Evolutionary conservation across 1,139 yeast genomes (phyloP), one percentile per base, ranked within the genome.

Genomic region (Spathaspora sp.): DNA sequence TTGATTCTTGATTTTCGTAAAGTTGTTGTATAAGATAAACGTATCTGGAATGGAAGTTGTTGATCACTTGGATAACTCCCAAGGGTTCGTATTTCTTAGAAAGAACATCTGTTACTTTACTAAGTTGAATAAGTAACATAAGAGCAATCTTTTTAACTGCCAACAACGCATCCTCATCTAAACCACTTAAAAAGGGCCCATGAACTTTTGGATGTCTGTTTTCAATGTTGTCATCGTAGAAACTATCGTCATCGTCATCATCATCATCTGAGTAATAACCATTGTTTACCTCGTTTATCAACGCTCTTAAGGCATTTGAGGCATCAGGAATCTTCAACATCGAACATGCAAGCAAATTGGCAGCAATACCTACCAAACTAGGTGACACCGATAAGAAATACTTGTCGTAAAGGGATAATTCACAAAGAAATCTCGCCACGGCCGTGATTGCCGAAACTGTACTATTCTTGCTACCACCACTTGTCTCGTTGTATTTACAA

Each of bases 341-440:
- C 45, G 86, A 81, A 53, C 89, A 80, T 11, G 97, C 89, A 54
- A 91, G 65, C 44, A 85, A 63, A 56, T 85, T 82, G 24, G 93
- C 86, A 1, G 95, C 75, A 20, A 81, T 68, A 7, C 96, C 86
- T 25, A 89, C 74, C 42, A 80, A 60, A 1, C 90, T 81, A 0
- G 90, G 72, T 15, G 84, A 76, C 49, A 79, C 76, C 38, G 78
- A 74, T 45, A 90, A 67, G 58, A 85, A 88, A 40, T 75, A 76
- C 53, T 87, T 79, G 53, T 86, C 86, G 62, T 86, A 90, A 20
- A 89, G 67, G 0, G 96, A 76, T 44, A 87, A 67, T 64, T 89
- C 96, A 61, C 95, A 83, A 33, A 89, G 73, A 58, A 84, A 87
- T 52, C 89, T 72, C 2, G 86, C 72, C 41, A 82, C 76, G 4